Evolutionary conservation across 768 basidiomycete species (phyloP).

Genomic region (Tricholoma sp.): DNA sequence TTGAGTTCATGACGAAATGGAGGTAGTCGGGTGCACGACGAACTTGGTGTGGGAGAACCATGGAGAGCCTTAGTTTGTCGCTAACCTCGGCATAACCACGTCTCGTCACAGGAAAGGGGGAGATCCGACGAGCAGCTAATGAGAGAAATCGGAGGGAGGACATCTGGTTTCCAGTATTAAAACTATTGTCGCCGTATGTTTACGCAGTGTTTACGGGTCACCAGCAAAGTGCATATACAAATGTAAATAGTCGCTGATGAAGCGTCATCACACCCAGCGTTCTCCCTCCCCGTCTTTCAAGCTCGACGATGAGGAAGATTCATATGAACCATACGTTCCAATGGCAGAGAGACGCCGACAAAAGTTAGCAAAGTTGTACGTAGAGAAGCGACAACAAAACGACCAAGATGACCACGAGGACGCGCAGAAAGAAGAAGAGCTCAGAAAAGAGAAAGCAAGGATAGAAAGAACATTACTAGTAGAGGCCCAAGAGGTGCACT

Average conservation of each 20-base stretch:
- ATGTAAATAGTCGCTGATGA: conserved; percentile 15
- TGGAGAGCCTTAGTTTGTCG: conserved; percentile 88
- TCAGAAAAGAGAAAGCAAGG: conserved; percentile 64
- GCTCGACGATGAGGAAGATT: conserved; percentile 57
- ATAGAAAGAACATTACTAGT: conserved; percentile 84
- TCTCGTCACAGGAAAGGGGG: conserved; percentile 45
- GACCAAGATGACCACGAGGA: conserved; percentile 70
- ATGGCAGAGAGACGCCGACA: conserved; percentile 80
- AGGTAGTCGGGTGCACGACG: conserved; percentile 12
- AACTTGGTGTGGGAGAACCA: conserved; percentile 95
- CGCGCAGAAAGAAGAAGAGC: conserved; percentile 75
- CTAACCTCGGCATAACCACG: conserved; percentile 91
- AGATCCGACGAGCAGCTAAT: conserved; percentile 56
- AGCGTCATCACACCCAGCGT: conserved; percentile 48
- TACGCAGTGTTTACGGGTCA: conserved; percentile 41
- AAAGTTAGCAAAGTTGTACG: conserved; percentile 67
- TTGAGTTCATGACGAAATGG: neutral
- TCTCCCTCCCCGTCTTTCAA: conserved; percentile 58
- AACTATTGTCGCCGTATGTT: conserved; percentile 11
- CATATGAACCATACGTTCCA: conserved; percentile 83
- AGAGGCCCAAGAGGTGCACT: conserved; percentile 95
- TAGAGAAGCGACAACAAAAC: conserved; percentile 52
- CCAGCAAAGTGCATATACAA: too few species aligned
- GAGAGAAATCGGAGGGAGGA: conserved; percentile 70
- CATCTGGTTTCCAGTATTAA: conserved; percentile 41